Conservation (phyloP, 768 basidiomycete genomes). For the Mycena epipterygia region DNA sequence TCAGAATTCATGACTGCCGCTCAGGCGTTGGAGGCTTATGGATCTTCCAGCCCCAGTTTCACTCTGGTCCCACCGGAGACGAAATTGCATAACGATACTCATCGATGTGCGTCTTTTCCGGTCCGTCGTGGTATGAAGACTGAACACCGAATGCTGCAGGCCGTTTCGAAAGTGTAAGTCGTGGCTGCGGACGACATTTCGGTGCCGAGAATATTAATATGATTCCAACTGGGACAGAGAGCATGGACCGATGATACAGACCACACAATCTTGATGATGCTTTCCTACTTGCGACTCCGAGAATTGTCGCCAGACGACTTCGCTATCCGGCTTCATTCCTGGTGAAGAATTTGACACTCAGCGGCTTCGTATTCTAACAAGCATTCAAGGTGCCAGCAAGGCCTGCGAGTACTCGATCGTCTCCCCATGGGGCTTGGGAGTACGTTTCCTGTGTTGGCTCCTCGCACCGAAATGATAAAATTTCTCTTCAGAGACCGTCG, state of each 20-base stretch:
- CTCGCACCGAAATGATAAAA: too few species aligned
- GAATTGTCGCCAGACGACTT: slow-evolving; percentile 34
- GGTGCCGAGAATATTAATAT: neutral
- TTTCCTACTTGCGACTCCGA: slow-evolving; percentile 36
- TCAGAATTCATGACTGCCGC: slow-evolving; percentile 38
- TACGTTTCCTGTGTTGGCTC: slow-evolving; percentile 19
- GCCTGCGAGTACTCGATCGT: slow-evolving; percentile 37
- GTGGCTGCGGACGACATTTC: neutral
- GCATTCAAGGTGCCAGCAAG: slow-evolving; percentile 33
- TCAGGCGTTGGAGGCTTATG: slow-evolving; percentile 32
- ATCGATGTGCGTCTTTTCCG: slow-evolving; percentile 31
- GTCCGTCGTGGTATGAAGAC: neutral
- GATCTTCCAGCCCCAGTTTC: slow-evolving; percentile 17
- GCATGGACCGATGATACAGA: slow-evolving; percentile 44
- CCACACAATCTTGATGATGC: slow-evolving; percentile 36
- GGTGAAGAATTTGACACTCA: slow-evolving; percentile 12
- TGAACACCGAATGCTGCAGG: neutral
- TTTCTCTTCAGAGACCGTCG: slow-evolving; percentile 32
- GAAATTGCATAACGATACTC: slow-evolving; percentile 30
- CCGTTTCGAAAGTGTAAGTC: slow-evolving; percentile 34
- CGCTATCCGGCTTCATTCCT: slow-evolving; percentile 35
- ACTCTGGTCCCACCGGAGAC: slow-evolving; percentile 35
- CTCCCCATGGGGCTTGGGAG: slow-evolving; percentile 42
- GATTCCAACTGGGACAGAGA: slow-evolving; percentile 12
- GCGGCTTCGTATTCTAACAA: neutral